Base-by-base conservation (phyloP, 495 filamentous ascomycete species). In the Neurospora sp. region DNA sequence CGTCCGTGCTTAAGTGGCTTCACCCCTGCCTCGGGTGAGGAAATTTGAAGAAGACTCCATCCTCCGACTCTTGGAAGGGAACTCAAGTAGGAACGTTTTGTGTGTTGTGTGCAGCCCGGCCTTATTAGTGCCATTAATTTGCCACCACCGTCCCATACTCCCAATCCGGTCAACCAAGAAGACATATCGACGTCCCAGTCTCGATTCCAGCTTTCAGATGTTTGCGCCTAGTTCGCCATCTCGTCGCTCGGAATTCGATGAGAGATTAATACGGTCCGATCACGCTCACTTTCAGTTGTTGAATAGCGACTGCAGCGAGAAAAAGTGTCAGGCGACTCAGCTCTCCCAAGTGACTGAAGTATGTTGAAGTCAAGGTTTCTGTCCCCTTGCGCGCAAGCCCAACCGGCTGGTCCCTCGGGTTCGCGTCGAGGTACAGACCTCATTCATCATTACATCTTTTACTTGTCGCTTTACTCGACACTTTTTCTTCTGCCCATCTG, bases 1-100 rank as follows among this genome's bases (percentile, higher is more conserved):
- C 77, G 89, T 95, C 72, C 87, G 90, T 75, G 75, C 79, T 71
- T 85, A 72, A 80, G 70, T 74, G 71, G 75, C 75, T 69, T 45
- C 41, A 40, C 73, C 72, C 70, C 35, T 69, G 70, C 75, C 76
- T 77, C 75, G 79, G 76, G 77, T 72, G 76, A 81, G 77, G 73
- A 75, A 75, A 76, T 42, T 59, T 6, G 70, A 72, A 27, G 40
- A 73, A 76, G 73, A 78, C 71, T 76, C 22, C 53, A 65, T 59
- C 47, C 45, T 59, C 47, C 53, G 53, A 65, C 53, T 18, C 4
- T 35, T 18, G 53, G 27, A 65, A 65, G 53, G 53, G 53, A 65
- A 65, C 53, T 35, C 53, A 65, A 65, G 14, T 65, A 35, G 53
- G 53, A 65, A 65, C 27, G 27, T 65, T 45, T 65, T 65, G 53